Evolutionary conservation across 225 moss, liverwort and hornwort species (phyloP).

Genomic region (Bryum argenteum): DNA sequence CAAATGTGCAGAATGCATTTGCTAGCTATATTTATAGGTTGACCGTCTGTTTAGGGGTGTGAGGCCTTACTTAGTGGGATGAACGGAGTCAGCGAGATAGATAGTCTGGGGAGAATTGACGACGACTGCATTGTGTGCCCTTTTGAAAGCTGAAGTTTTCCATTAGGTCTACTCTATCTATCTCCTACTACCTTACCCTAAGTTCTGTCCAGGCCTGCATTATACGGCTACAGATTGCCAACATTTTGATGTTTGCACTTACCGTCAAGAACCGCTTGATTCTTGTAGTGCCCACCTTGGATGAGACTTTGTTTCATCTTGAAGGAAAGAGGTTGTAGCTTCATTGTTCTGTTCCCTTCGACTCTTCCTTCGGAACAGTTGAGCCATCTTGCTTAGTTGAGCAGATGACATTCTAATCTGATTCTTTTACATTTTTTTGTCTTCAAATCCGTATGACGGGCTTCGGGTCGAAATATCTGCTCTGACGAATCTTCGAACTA

Average conservation of each 20-base stretch:
- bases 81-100: constrained; percentile 42
- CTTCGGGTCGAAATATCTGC: too few relatives aligned
- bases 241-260: constrained; percentile 42
- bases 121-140: constrained; percentile 30
- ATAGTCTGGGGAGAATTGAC: constrained; percentile 31
- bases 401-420: constrained; percentile 50
- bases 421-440: constrained; percentile 45
- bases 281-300: constrained; percentile 59
- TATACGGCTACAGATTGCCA: constrained; percentile 46
- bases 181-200: constrained; percentile 32
- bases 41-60: constrained; percentile 40
- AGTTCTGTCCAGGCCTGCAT: constrained; percentile 44
- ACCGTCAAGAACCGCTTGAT: constrained; percentile 31
- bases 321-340: constrained; percentile 52
- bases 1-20: constrained; percentile 31
- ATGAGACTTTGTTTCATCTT: constrained; percentile 45
- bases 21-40: constrained; percentile 42
- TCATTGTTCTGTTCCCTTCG: constrained; percentile 45
- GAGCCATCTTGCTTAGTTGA: constrained; percentile 48
- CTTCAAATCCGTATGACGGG: neutral
- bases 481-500: too few relatives aligned
- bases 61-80: constrained; percentile 41
- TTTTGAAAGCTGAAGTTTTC: constrained; percentile 49
- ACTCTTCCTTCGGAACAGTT: constrained; percentile 29
- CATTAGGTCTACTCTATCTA: constrained; percentile 45